A percentile compares a stretch with the other conserved stretches of the same genome.
phyloP scores from a whole-genome alignment of 352 stramenopile genomes.

The Phytophthora rubi region DNA sequence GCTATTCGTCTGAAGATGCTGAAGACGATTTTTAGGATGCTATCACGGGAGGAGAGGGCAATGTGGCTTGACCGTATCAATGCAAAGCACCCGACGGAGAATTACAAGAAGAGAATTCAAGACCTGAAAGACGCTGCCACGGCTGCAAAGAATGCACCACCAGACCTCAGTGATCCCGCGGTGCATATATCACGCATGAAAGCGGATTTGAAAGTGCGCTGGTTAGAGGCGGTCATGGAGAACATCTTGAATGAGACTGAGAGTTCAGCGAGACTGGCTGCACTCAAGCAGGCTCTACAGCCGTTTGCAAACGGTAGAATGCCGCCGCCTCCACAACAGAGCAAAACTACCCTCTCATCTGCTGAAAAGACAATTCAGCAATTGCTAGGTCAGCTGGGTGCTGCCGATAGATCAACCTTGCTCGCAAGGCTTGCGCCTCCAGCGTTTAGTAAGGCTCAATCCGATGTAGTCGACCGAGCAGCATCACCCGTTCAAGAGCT shows the following conservation, averaged over 20 bases:
- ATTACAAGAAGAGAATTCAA: slow-evolving; percentile 42
- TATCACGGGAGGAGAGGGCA: slow-evolving; percentile 54
- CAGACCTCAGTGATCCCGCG: slow-evolving; percentile 41
- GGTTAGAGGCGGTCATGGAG: slow-evolving; percentile 60
- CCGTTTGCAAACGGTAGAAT: slow-evolving; percentile 57
- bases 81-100: slow-evolving; percentile 50
- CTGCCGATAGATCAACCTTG: slow-evolving; percentile 35
- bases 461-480: slow-evolving; percentile 29
- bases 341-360: slow-evolving; percentile 23
- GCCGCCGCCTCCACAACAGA: slow-evolving; percentile 12
- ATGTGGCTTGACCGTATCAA: slow-evolving; percentile 62
- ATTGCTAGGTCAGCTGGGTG: slow-evolving; percentile 34
- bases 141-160: slow-evolving; percentile 19
- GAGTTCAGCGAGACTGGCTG: slow-evolving; percentile 47
- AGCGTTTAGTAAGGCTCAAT: not conserved
- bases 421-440: slow-evolving; percentile 32
- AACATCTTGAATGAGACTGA: slow-evolving; percentile 50
- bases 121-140: slow-evolving; percentile 23
- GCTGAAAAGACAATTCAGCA: slow-evolving; percentile 38
- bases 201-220: slow-evolving; percentile 65
- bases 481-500: slow-evolving; percentile 46
- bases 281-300: slow-evolving; percentile 54
- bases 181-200: slow-evolving; percentile 44
- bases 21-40: slow-evolving; percentile 63
- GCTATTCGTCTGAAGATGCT: slow-evolving; percentile 52